Percentiles rank a stretch among this genome's conserved stretches.
Conservation (phyloP, 345 rosid species). For the thale cress (Arabidopsis thaliana) region DNA sequence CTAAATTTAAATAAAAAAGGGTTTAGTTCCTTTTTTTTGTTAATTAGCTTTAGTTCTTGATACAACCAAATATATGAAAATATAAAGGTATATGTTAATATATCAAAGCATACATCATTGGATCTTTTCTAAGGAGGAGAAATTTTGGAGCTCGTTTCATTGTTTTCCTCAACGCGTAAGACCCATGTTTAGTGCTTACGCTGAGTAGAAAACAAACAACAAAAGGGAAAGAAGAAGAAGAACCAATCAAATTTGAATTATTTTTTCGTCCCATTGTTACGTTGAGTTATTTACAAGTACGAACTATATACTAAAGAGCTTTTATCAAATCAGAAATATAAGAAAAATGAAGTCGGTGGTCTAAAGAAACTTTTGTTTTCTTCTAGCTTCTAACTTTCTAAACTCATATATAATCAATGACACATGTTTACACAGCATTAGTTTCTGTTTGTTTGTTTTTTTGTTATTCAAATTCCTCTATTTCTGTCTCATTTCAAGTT, state of each 20-base stretch:
- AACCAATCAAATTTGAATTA: constrained; percentile 1
- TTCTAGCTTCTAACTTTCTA: constrained; percentile 19
- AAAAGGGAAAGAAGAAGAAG: constrained; percentile 6
- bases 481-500: constrained; percentile 25
- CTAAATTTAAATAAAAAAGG: too few species aligned
- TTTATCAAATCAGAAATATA: constrained; percentile 14
- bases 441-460: not conserved
- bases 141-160: constrained; percentile 9
- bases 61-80: not conserved
- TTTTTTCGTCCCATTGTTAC: not conserved
- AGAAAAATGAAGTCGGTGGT: constrained; percentile 43
- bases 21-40: too few species aligned
- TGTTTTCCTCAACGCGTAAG: constrained; percentile 39
- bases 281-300: not conserved
- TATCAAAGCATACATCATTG: constrained; percentile 27
- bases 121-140: not conserved
- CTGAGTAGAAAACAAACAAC: constrained; percentile 18
- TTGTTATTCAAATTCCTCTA: not conserved
- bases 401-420: not conserved
- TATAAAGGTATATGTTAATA: not conserved
- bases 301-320: not conserved
- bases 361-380: constrained; percentile 37
- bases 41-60: not conserved
- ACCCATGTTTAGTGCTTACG: constrained; percentile 24
- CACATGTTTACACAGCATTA: constrained; percentile 8